Evolutionary conservation across 768 basidiomycete genomes (phyloP), one percentile per base, ranked within the genome.

Genomic region (Rhodotorula sphaerocarpa): DNA sequence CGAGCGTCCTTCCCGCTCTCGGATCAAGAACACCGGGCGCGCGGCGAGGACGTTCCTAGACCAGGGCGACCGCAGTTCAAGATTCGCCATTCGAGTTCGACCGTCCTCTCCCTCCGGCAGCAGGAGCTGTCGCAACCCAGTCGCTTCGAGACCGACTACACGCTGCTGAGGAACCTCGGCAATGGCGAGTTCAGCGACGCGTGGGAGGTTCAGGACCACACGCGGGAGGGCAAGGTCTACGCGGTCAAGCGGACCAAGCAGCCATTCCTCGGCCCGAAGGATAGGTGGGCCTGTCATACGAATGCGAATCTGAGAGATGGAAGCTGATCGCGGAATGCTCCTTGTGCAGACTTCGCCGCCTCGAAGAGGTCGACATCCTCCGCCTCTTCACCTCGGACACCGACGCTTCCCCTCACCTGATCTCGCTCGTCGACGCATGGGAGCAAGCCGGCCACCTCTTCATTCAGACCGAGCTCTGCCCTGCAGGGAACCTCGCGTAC

Each of bases 381-480:
- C 84, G 86, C 64, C 85, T 87, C 73, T 82, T 97, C 10, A 74
- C 76, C 2, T 63, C 68, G 15, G 51, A 76, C 75, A 58, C 71
- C 18, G 70, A 77, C 55, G 41, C 33, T 2, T 66, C 69, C 12
- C 72, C 86, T 0, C 90, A 95, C 75, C 84, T 96, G 21, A 80
- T 99, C 39, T 81, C 81, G 23, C 93, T 91, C 72, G 79, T 90
- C 63, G 90, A 95, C 76, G 91, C 89, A 66, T 97, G 95, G 95
- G 95, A 99, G 76, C 86, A 95, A 74, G 83, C 85, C 55, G 85
- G 88, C 54, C 81, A 82, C 52, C 78, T 97, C 30, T 96, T 82
- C 76, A 96, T 99, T 71, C 88, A 85, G 70, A 97, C 95, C 5
- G 90, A 93, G 74, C 81, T 99, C 41, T 97, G 95, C 77, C 86